These are phyloP conservation scores for Clohesyomyces aquaticus DNA, from an alignment of 495 filamentous ascomycete species.

Conservation along the genomic window DNA sequence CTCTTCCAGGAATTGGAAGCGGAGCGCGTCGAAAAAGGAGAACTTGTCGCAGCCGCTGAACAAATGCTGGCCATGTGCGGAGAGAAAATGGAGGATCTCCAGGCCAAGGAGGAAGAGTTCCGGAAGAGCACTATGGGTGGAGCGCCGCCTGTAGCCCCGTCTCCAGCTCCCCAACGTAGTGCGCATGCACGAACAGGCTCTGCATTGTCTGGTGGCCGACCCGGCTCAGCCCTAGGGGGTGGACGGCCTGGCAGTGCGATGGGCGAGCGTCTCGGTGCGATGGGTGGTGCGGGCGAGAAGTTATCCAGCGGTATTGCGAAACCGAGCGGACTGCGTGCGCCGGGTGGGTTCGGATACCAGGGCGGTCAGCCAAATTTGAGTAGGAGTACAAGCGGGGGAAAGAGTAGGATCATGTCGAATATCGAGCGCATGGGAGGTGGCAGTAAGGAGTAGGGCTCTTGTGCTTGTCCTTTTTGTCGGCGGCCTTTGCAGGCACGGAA, in stretches of 20 bases:
- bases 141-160: slow-evolving; percentile 15
- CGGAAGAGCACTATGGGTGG: slow-evolving; percentile 14
- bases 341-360: slow-evolving; percentile 32
- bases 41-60: slow-evolving; percentile 88
- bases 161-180: neutral
- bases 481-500: no score
- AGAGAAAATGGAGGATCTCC: slow-evolving; percentile 32
- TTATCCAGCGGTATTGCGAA: slow-evolving; percentile 21
- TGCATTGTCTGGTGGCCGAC: slow-evolving; percentile 13
- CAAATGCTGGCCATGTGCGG: slow-evolving; percentile 69
- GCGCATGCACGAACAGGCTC: slow-evolving; percentile 4
- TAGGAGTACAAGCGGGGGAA: slow-evolving; percentile 28
- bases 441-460: neutral
- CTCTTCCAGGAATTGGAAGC: slow-evolving; percentile 68
- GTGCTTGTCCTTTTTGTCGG: no score
- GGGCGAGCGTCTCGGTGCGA: slow-evolving; percentile 20
- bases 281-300: slow-evolving; percentile 7
- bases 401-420: slow-evolving; percentile 39
- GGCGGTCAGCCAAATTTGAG: slow-evolving; percentile 5
- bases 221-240: slow-evolving; percentile 21
- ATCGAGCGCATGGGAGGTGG: slow-evolving; percentile 39
- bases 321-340: slow-evolving; percentile 31
- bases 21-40: slow-evolving; percentile 90
- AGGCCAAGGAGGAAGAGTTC: slow-evolving; percentile 34
- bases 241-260: slow-evolving; percentile 24